A percentile compares a stretch with the other conserved stretches of the same genome.
phyloP scores from a whole-genome alignment of 2,329 filamentous ascomycete species.

The Fusarium sp. region DNA sequence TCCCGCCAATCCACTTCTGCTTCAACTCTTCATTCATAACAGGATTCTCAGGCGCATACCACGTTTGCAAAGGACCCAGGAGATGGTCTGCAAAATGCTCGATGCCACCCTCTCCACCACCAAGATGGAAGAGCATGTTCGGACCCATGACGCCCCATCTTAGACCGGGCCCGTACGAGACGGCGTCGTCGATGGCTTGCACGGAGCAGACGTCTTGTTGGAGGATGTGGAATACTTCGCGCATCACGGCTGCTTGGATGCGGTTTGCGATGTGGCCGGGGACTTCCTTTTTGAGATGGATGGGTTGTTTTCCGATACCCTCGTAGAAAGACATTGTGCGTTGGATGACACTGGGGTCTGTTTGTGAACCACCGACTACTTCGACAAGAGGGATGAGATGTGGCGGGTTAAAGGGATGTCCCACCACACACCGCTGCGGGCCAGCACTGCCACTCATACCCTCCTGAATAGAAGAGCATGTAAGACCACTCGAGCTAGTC shows the following conservation, averaged over 20 bases:
- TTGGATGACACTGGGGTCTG: neutral
- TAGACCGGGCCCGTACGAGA: conserved; percentile 24
- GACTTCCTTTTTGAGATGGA: conserved; percentile 26
- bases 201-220: conserved; percentile 24
- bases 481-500: conserved; percentile 21
- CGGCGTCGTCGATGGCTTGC: conserved; percentile 22
- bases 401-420: conserved; percentile 22
- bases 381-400: conserved; percentile 30
- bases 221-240: conserved; percentile 22
- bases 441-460: neutral
- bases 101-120: conserved; percentile 27
- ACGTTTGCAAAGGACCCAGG: conserved; percentile 12
- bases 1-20: conserved; percentile 20
- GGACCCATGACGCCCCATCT: conserved; percentile 31
- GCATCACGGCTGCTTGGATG: conserved; percentile 30
- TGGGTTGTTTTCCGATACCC: conserved; percentile 14
- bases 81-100: conserved; percentile 32
- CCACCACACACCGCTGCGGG: conserved; percentile 21
- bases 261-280: conserved; percentile 28
- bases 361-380: conserved; percentile 22
- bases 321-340: conserved; percentile 13
- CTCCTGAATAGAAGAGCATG: conserved; percentile 27
- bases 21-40: conserved; percentile 24
- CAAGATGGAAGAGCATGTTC: conserved; percentile 23
- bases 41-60: conserved; percentile 27